phyloP scores from a whole-genome alignment of 371 early-diverging fungal genomes.

The Mucor circinelloides region DNA sequence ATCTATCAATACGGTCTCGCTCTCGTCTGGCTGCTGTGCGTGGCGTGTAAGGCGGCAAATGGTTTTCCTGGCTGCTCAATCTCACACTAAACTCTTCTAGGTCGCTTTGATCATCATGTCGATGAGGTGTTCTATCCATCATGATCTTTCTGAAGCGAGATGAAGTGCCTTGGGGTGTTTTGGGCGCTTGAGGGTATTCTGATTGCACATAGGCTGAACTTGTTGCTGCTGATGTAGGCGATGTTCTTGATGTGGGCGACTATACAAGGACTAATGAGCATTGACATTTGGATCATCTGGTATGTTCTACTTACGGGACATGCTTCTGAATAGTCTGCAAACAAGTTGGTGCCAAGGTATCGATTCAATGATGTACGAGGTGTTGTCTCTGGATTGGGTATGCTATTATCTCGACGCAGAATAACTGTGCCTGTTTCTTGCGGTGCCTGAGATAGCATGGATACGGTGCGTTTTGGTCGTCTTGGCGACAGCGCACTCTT shows the following conservation, averaged over 20 bases:
- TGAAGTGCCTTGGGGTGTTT: constrained; percentile 18
- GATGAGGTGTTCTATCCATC: constrained; percentile 8
- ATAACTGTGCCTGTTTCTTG: constrained; percentile 17
- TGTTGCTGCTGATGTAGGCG: not conserved
- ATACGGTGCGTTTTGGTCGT: not conserved
- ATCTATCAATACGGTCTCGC: constrained; percentile 7
- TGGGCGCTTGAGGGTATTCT: constrained; percentile 5
- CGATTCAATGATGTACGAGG: constrained; percentile 14
- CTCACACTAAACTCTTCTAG: not conserved
- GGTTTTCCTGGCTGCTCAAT: not conserved
- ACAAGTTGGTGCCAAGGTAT: constrained; percentile 13
- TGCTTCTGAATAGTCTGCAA: constrained; percentile 16
- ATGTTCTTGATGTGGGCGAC: constrained; percentile 1
- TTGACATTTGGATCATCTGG: not conserved
- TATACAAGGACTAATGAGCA: not conserved
- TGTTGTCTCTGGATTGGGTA: constrained; percentile 15
- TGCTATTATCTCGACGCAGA: constrained; percentile 8
- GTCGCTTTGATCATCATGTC: not conserved
- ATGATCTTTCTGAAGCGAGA: constrained; percentile 13
- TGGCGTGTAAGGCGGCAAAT: constrained; percentile 6
- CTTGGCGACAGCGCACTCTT: constrained; percentile 19
- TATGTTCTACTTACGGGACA: not conserved
- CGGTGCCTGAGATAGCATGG: constrained; percentile 7
- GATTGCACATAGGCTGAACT: not conserved
- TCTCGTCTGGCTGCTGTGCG: constrained; percentile 5